phyloP scores from a whole-genome alignment of 1,284 basidiomycete genomes.

The Ceratobasidium sp. region DNA sequence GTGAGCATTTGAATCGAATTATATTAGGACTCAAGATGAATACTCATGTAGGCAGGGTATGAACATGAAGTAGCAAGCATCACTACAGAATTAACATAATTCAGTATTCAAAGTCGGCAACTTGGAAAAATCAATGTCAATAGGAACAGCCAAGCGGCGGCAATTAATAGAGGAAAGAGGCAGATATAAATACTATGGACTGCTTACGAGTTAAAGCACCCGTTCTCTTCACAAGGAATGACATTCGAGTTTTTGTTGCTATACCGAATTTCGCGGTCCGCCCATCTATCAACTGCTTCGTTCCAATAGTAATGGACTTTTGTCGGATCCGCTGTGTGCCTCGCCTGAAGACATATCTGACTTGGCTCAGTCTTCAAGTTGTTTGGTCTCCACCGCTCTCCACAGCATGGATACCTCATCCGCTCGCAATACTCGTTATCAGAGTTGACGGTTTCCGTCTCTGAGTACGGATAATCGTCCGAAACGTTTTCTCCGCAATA shows the following conservation, averaged over 20 bases:
- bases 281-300: not conserved
- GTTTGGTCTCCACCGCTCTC: not conserved
- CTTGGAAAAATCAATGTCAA: too few relatives aligned
- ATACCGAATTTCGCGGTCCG: not conserved
- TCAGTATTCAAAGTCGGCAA: too few relatives aligned
- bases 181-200: too few relatives aligned
- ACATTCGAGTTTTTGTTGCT: not conserved
- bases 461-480: not conserved
- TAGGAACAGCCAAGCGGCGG: too few relatives aligned
- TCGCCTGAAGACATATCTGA: not conserved
- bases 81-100: too few relatives aligned
- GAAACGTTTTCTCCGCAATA: not conserved
- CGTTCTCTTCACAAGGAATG: not conserved
- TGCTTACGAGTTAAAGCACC: too few relatives aligned
- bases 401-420: not conserved
- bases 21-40: too few relatives aligned
- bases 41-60: too few relatives aligned
- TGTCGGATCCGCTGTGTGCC: not conserved
- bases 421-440: not conserved
- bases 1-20: too few relatives aligned
- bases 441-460: not conserved
- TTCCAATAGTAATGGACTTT: conserved; percentile 2
- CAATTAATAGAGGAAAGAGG: too few relatives aligned
- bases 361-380: not conserved
- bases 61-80: too few relatives aligned